A percentile compares a stretch with the other conserved stretches of the same genome.
phyloP scores from a whole-genome alignment of 1,284 basidiomycete genomes.

The Rhodotorula sp. region DNA sequence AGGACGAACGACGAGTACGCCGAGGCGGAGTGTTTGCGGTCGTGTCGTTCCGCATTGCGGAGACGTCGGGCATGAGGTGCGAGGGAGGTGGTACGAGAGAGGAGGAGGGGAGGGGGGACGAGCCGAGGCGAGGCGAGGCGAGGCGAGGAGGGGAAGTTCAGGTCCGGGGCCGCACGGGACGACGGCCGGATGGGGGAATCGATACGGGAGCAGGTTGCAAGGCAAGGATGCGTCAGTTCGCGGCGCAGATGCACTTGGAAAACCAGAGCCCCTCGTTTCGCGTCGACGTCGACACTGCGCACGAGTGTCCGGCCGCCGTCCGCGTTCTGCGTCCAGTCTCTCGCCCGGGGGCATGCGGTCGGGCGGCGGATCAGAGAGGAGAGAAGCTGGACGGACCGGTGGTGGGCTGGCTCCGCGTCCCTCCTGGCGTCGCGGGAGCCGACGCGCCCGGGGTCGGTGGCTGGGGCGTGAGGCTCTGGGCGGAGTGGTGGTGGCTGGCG shows the following conservation, averaged over 20 bases:
- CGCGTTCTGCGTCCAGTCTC: too few species aligned
- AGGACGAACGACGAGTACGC: neutral
- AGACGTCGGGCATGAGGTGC: neutral
- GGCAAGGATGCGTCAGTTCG: too few species aligned
- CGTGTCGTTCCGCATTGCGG: too few species aligned
- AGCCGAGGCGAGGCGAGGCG: neutral
- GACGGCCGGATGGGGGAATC: neutral
- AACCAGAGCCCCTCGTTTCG: too few species aligned
- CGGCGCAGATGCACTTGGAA: too few species aligned
- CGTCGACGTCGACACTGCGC: too few species aligned
- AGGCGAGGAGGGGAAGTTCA: neutral
- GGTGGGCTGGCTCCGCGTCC: slow-evolving; percentile 22
- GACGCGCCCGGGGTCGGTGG: slow-evolving; percentile 7
- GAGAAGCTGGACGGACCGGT: slow-evolving; percentile 38
- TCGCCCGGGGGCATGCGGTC: neutral
- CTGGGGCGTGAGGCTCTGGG: neutral
- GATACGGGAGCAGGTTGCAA: neutral
- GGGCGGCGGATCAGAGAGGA: too few species aligned
- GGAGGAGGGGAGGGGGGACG: neutral
- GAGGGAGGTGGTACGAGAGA: neutral
- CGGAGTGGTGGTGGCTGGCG: neutral
- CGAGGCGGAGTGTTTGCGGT: too few species aligned
- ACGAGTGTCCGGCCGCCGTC: too few species aligned
- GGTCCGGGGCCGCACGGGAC: neutral
- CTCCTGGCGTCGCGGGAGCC: slow-evolving; percentile 31